Conservation (phyloP, 2,329 filamentous ascomycete species). For the Verticillium nubilum region DNA sequence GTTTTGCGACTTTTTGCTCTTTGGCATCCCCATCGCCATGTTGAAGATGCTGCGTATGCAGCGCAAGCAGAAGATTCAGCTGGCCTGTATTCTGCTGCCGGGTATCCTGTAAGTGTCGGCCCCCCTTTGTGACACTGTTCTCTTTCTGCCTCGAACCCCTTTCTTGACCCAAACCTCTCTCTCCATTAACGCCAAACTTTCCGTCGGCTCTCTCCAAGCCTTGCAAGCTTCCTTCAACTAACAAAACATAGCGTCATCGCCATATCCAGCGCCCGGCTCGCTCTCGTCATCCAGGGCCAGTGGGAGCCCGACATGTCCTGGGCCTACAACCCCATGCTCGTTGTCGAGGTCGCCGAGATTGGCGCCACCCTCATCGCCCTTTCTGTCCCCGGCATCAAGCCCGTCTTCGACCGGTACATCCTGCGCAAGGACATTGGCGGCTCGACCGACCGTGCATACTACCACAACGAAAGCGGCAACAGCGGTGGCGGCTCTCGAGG, state of each 20-base stretch:
- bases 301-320: constrained; percentile 42
- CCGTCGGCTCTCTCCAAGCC: not conserved
- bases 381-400: constrained; percentile 44
- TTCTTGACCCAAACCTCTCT: too few relatives aligned
- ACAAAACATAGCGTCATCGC: constrained; percentile 33
- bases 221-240: not conserved
- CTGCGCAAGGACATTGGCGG: not conserved
- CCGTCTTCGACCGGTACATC: constrained; percentile 12
- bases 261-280: constrained; percentile 40
- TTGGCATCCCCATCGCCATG: constrained; percentile 43
- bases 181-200: too few relatives aligned
- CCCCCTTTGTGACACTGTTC: too few relatives aligned
- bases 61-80: constrained; percentile 36
- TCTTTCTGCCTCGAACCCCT: too few relatives aligned
- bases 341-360: constrained; percentile 44
- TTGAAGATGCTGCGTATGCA: constrained; percentile 38
- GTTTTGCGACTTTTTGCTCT: constrained; percentile 43
- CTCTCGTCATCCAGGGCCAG: constrained; percentile 41
- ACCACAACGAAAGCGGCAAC: not conserved
- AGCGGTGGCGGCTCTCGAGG: not conserved
- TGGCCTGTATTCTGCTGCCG: constrained; percentile 41
- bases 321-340: constrained; percentile 44
- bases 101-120: constrained; percentile 35
- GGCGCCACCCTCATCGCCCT: constrained; percentile 44
- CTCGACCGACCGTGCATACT: not conserved